Evolutionary conservation across 108 stramenopile species (phyloP).

Genomic region (Skeletonema potamos): DNA sequence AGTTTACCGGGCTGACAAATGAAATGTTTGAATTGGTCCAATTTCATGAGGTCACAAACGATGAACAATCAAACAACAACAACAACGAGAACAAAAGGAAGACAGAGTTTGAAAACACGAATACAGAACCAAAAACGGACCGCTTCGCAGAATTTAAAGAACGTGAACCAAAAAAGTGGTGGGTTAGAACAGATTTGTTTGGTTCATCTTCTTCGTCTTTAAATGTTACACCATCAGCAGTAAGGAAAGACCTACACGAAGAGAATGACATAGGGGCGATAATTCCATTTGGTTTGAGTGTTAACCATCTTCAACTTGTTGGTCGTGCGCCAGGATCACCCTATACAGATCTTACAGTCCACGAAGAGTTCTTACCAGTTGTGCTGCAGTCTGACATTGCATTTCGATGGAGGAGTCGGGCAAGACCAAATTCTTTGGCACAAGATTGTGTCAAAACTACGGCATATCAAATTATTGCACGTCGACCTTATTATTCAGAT

Average conservation of each 20-base stretch:
- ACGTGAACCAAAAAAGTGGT: slow-evolving; percentile 29
- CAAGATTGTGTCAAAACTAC: slow-evolving; percentile 10
- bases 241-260: background rate
- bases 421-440: slow-evolving; percentile 2
- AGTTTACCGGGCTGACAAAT: background rate
- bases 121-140: background rate
- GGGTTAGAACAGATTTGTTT: slow-evolving; percentile 19
- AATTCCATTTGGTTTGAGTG: slow-evolving; percentile 36
- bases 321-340: slow-evolving; percentile 30
- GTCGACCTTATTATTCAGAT: slow-evolving; percentile 5
- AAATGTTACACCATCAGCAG: background rate
- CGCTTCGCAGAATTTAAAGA: background rate
- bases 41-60: background rate
- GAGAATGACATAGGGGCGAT: slow-evolving; percentile 15
- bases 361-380: slow-evolving; percentile 39
- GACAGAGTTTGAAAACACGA: background rate
- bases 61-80: slow-evolving; percentile 23
- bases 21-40: background rate
- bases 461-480: slow-evolving; percentile 36
- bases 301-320: slow-evolving; percentile 39
- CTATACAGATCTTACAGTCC: background rate
- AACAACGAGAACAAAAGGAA: background rate
- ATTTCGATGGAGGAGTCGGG: slow-evolving; percentile 41
- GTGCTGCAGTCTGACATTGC: slow-evolving; percentile 22
- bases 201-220: background rate